Percentiles rank a stretch among this genome's conserved stretches.
Evolutionary conservation across 805 yeast species (phyloP).

Genomic region (Starmerella scarabaei): DNA sequence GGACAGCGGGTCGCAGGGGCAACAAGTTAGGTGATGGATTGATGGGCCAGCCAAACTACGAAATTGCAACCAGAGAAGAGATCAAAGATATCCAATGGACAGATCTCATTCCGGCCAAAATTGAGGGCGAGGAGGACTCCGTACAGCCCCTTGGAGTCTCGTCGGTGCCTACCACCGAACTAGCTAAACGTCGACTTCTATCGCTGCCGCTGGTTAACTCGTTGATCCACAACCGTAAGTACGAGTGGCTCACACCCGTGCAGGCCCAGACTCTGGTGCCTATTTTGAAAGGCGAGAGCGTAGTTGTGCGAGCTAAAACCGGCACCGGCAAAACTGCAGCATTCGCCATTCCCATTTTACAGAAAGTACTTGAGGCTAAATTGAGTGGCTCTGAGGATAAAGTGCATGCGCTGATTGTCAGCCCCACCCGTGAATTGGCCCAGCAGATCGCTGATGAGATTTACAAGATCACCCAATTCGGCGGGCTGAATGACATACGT

Average conservation of each 20-base stretch:
- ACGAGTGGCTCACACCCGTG: constrained; percentile 27
- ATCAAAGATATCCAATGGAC: constrained; percentile 20
- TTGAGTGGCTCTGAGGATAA: constrained; percentile 6
- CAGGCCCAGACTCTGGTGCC: constrained; percentile 38
- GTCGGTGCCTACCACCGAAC: constrained; percentile 20
- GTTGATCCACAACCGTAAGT: constrained; percentile 24
- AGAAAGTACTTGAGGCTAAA: constrained; percentile 35
- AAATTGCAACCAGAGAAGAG: constrained; percentile 19
- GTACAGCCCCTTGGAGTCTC: constrained; percentile 19
- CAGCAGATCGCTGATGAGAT: constrained; percentile 63
- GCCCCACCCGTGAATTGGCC: constrained; percentile 89
- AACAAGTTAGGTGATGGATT: constrained; percentile 22
- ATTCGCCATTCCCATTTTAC: constrained; percentile 67
- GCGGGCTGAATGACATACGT: constrained; percentile 26
- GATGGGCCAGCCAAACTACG: constrained; percentile 24
- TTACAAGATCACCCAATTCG: constrained; percentile 32
- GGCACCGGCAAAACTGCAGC: constrained; percentile 94
- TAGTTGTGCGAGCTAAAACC: constrained; percentile 82
- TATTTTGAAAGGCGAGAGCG: constrained; percentile 58
- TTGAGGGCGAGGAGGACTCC: neutral
- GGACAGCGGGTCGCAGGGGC: constrained; percentile 11
- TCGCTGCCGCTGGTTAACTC: constrained; percentile 27
- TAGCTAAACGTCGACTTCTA: constrained; percentile 22
- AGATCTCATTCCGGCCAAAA: constrained; percentile 17
- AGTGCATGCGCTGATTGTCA: constrained; percentile 54